phyloP scores from a whole-genome alignment of 129 eudicot genomes.

The Lactuca saligna region DNA sequence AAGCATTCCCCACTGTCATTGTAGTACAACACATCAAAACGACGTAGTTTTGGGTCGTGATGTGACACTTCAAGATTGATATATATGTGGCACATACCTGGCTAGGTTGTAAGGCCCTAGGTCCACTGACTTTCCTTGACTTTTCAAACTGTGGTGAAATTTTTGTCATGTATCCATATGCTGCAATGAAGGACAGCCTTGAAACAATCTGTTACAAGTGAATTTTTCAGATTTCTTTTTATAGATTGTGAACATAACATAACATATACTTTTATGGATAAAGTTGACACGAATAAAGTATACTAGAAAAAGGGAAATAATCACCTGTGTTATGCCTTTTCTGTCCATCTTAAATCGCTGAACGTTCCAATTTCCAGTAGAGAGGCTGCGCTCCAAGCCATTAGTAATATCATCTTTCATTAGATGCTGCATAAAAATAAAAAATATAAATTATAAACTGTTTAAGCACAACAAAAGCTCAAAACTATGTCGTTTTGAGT shows the following conservation, averaged over 20 bases:
- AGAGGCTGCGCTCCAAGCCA: slow-evolving; percentile 80
- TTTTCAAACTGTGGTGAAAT: slow-evolving; percentile 89
- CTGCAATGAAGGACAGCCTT: slow-evolving; percentile 79
- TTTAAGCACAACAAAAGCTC: not conserved
- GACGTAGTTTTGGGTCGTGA: not conserved
- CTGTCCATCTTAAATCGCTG: slow-evolving; percentile 74
- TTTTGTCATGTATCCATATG: slow-evolving; percentile 81
- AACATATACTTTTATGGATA: not conserved
- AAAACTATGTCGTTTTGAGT: no score
- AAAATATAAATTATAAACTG: no score
- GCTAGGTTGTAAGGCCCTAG: slow-evolving; percentile 98
- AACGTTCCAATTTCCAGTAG: slow-evolving; percentile 90
- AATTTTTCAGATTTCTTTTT: not conserved
- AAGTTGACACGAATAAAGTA: slow-evolving; percentile 1
- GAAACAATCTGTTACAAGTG: slow-evolving; percentile 59
- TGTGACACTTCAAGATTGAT: not conserved
- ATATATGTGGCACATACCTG: slow-evolving; percentile 51
- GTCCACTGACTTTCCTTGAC: slow-evolving; percentile 97
- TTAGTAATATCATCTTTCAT: slow-evolving; percentile 49
- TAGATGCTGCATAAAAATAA: slow-evolving; percentile 42
- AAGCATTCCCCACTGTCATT: slow-evolving; percentile 94
- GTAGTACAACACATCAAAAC: not conserved
- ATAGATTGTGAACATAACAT: not conserved
- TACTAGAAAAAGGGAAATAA: not conserved
- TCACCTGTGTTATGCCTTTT: slow-evolving; percentile 94